These are phyloP conservation scores for Blastocystis sp. DNA, from an alignment of 352 stramenopile genomes.

Conservation along the genomic window DNA sequence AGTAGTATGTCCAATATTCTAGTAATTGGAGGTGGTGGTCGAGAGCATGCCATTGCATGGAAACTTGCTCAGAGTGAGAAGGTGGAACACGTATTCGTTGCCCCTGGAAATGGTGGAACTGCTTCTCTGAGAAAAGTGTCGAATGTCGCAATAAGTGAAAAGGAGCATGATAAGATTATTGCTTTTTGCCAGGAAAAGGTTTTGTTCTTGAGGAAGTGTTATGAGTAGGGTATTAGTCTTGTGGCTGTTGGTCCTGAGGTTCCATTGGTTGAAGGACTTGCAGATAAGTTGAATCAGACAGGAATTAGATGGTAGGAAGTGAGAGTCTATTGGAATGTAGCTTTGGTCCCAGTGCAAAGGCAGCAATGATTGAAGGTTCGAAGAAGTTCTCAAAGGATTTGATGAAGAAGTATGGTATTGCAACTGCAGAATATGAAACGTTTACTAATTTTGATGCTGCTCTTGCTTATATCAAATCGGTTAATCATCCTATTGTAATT, in stretches of 20 bases:
- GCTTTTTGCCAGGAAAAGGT: slow-evolving; percentile 74
- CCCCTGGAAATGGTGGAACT: slow-evolving; percentile 78
- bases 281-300: slow-evolving; percentile 85
- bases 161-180: slow-evolving; percentile 73
- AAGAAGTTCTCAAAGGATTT: slow-evolving; percentile 99
- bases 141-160: slow-evolving; percentile 69
- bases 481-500: slow-evolving; percentile 91
- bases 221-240: slow-evolving; percentile 85
- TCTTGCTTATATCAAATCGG: slow-evolving; percentile 85
- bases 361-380: slow-evolving; percentile 91
- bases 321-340: slow-evolving; percentile 48
- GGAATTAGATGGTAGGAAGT: slow-evolving; percentile 42
- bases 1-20: slow-evolving; percentile 75
- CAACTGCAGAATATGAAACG: slow-evolving; percentile 91
- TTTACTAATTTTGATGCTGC: slow-evolving; percentile 88
- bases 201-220: slow-evolving; percentile 51
- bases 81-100: slow-evolving; percentile 76
- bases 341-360: slow-evolving; percentile 91
- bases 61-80: slow-evolving; percentile 80
- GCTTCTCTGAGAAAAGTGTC: slow-evolving; percentile 67
- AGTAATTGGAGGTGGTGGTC: slow-evolving; percentile 84
- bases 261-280: slow-evolving; percentile 90
- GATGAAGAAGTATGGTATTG: slow-evolving; percentile 92
- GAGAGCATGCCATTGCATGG: slow-evolving; percentile 89
- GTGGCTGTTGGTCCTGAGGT: slow-evolving; percentile 94